phyloP scores from a whole-genome alignment of 306 rosid genomes.

The Boehmeria nivea region DNA sequence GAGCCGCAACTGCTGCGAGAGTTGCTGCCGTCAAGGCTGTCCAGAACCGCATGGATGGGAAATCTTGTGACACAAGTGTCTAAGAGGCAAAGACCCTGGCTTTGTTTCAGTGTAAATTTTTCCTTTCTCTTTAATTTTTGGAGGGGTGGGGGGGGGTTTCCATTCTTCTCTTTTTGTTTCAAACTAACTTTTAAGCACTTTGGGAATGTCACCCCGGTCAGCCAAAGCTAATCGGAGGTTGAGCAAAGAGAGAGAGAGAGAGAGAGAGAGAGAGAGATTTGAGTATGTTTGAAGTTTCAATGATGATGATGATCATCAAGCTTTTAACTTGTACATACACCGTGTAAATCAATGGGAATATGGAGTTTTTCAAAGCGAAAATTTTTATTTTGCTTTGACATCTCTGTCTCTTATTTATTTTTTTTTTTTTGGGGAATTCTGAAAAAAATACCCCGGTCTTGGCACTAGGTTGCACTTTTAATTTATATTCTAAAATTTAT shows the following conservation, averaged over 20 bases:
- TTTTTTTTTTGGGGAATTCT: too few relatives aligned
- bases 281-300: conserved; percentile 39
- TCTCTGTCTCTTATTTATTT: too few relatives aligned
- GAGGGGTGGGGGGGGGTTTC: too few relatives aligned
- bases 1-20: conserved; percentile 93
- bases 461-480: too few relatives aligned
- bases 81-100: neutral
- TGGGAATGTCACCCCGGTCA: conserved; percentile 60
- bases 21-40: conserved; percentile 98
- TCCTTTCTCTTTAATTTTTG: neutral
- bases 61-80: conserved; percentile 65
- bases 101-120: conserved; percentile 56
- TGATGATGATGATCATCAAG: conserved; percentile 24
- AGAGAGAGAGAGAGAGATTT: conserved; percentile 10
- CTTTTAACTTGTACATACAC: conserved; percentile 69
- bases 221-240: conserved; percentile 73
- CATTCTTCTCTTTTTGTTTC: neutral
- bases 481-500: too few relatives aligned
- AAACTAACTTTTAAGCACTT: conserved; percentile 42
- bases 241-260: conserved; percentile 26
- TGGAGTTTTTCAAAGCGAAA: conserved; percentile 23
- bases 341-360: conserved; percentile 62
- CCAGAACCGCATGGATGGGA: conserved; percentile 88
- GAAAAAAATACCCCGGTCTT: too few relatives aligned
- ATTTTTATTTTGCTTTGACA: neutral